A percentile compares a stretch with the other conserved stretches of the same genome.
Conservation (phyloP, 805 yeast genomes). For the Isabelozyma rhagii region DNA sequence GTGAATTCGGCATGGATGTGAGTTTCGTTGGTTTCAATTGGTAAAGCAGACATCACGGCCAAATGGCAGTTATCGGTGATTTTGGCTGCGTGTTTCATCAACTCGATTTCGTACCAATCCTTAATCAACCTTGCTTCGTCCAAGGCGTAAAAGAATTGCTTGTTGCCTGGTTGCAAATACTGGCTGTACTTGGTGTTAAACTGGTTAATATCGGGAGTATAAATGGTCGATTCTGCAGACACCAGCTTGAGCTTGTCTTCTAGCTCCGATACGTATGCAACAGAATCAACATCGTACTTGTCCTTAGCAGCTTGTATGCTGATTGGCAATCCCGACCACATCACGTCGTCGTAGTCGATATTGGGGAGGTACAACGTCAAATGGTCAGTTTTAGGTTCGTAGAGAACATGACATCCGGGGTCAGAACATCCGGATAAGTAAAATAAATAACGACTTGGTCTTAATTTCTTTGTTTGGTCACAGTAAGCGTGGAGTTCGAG, state of each 20-base stretch:
- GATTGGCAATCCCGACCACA: constrained; percentile 95
- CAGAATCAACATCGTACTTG: constrained; percentile 79
- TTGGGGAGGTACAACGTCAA: constrained; percentile 77
- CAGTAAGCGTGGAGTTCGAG: constrained; percentile 64
- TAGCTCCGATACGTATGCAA: constrained; percentile 57
- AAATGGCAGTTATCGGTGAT: constrained; percentile 86
- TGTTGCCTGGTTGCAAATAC: constrained; percentile 41
- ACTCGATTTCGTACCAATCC: constrained; percentile 74
- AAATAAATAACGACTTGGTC: constrained; percentile 90
- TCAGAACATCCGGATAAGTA: constrained; percentile 81
- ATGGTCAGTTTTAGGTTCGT: constrained; percentile 48
- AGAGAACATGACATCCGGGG: constrained; percentile 72
- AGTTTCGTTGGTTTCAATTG: constrained; percentile 82
- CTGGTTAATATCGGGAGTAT: constrained; percentile 57
- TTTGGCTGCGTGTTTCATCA: constrained; percentile 75
- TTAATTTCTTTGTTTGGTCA: constrained; percentile 73
- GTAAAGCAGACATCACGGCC: constrained; percentile 90
- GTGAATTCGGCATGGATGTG: constrained; percentile 95
- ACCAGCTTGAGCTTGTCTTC: constrained; percentile 27
- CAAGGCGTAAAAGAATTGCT: constrained; percentile 59
- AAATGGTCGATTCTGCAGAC: constrained; percentile 23
- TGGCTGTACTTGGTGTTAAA: constrained; percentile 35
- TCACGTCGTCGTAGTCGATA: constrained; percentile 81
- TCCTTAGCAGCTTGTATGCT: constrained; percentile 59
- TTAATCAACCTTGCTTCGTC: constrained; percentile 87